phyloP scores from a whole-genome alignment of 345 rosid species.

The Fremontodendron californicum region DNA sequence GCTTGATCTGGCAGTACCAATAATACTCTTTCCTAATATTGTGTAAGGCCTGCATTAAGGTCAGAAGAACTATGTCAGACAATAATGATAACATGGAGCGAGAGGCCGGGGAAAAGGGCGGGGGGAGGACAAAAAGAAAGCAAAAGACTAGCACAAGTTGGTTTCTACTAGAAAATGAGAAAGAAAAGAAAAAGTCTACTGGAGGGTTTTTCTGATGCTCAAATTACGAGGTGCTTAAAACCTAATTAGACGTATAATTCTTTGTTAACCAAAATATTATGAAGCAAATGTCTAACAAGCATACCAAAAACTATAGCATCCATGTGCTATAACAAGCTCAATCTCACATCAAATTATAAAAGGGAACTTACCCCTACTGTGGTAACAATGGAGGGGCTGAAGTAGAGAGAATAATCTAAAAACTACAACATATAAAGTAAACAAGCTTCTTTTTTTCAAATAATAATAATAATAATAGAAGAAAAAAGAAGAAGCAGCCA shows the following conservation, averaged over 20 bases:
- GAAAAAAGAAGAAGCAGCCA: not conserved
- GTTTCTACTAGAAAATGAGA: not conserved
- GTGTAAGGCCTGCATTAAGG: conserved; percentile 55
- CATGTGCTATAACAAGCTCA: not conserved
- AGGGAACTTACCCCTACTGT: not conserved
- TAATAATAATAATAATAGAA: not conserved
- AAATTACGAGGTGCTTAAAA: not conserved
- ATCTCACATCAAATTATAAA: not conserved
- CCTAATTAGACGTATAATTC: not conserved
- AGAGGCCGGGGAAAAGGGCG: not conserved
- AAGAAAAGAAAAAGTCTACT: not conserved
- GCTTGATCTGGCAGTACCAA: conserved; percentile 94
- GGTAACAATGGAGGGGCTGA: not conserved
- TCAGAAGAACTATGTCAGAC: conserved; percentile 17
- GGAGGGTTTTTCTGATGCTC: not conserved
- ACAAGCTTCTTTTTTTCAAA: not conserved
- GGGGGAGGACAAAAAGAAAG: not conserved
- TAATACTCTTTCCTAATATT: conserved; percentile 73
- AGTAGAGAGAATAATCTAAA: not conserved
- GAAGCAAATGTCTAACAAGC: not conserved
- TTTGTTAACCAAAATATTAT: not conserved
- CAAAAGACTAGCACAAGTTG: not conserved
- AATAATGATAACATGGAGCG: not conserved
- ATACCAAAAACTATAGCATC: conserved; percentile 1
- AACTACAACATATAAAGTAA: not conserved